Evolutionary conservation across 768 basidiomycete genomes (phyloP), one percentile per base, ranked within the genome.

Genomic region (Psilocybe cyanescens): DNA sequence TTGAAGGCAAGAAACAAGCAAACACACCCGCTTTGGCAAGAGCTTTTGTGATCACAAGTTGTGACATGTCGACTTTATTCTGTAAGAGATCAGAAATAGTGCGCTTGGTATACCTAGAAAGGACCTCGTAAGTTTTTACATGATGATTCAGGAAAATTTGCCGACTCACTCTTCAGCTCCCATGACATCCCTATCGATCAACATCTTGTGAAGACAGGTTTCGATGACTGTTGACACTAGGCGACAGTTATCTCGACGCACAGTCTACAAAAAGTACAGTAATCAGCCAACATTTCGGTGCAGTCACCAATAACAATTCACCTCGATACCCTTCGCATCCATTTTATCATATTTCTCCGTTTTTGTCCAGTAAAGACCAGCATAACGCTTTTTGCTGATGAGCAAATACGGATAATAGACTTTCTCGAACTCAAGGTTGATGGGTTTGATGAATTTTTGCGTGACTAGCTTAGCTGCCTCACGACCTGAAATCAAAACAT

Each of bases 241-340:
- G n/a, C 97, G 89, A 74, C 97, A 99, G 71, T 99, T 99, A 70
- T 99, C 97, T 74, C 97, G 86, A 66, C 97, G 90, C 50, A 99
- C 97, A 46, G 97, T 99, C 96, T 99, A 63, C 8, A 47, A 55
- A 12, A 16, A 47, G 33, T 35, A 52, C 31, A 46, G 3, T 4
- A 14, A 17, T 35, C 35, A 33, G 39, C 39, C 8, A n/a, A 48
- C 17, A 45, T 33, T 7, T 61, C 29, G 45, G 33, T 47, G 2
- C 12, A 14, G 41, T 12, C 41, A 16, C 1, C 4, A 33, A 31
- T 37, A 30, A 19, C 19, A 60, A 41, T 85, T 2, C 57, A 95
- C 96, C 86, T 99, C 97, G 60, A 99, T 99, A 70, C 97, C 97
- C 78, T 99, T 99, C 1, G 97, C 91, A 68, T 99, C 97, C 97